phyloP scores from a whole-genome alignment of 768 basidiomycete species.

The Russula ochroleuca region DNA sequence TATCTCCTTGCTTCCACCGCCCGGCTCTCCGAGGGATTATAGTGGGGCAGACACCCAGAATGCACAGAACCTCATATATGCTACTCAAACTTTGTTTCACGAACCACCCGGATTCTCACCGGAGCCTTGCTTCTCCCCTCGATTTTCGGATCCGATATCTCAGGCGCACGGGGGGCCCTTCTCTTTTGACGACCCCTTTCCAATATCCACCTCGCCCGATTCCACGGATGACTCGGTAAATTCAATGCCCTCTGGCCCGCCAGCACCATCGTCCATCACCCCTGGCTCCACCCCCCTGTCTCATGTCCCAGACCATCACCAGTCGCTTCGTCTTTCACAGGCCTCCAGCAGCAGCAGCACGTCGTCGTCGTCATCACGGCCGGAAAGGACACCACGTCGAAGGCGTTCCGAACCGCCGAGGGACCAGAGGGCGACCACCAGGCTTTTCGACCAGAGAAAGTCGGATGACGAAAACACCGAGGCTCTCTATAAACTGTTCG shows the following conservation, averaged over 20 bases:
- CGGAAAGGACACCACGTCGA: too few relatives aligned
- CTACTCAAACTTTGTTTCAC: background rate
- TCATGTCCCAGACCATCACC: background rate
- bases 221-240: background rate
- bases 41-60: background rate
- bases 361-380: too few relatives aligned
- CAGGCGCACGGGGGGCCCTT: background rate
- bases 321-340: background rate
- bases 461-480: slow-evolving; percentile 4
- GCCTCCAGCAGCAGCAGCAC: background rate
- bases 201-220: background rate
- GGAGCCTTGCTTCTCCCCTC: background rate
- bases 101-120: background rate
- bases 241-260: background rate
- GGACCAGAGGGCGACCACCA: slow-evolving; percentile 7
- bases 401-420: background rate
- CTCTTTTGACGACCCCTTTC: background rate
- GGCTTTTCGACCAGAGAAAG: slow-evolving; percentile 8
- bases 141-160: background rate
- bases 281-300: background rate
- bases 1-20: background rate
- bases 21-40: background rate
- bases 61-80: background rate
- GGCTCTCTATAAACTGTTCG: slow-evolving; percentile 8
- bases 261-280: background rate